Base-by-base conservation (phyloP, 208 protist species). In the Naegleria fowleri region DNA sequence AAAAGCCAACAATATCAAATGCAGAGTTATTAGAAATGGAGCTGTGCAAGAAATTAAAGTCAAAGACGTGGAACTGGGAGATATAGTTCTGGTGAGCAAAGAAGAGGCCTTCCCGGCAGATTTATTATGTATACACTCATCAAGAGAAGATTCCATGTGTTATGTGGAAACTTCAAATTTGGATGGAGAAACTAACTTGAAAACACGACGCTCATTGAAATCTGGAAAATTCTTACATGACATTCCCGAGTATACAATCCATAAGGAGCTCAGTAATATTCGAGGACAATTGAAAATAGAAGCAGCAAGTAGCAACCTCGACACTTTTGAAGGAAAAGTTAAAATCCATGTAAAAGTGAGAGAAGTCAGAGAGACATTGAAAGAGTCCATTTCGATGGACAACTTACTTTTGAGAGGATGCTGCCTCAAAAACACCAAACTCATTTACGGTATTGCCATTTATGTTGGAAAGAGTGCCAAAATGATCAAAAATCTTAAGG, bases 401-500 rank as follows among this genome's bases (percentile, higher is more conserved):
- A 75, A 96, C 38, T 29, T 96, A 41, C 22, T 96, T 0, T 90
- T 95, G 6, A 90, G 94, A 38, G 94, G 94, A 79, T 93, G 91
- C 38, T 40, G 67, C 0, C 25, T 96, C 0, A 90, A 91, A 36
- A 95, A 96, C 75, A 96, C 94, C 43, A 59, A 92, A 33, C 94
- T 86, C 36, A 48, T 94, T 4, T 90, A 94, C 38, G 94, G 94
- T 19, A 13, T 94, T 7, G 94, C 94, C 6, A 87, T 94, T n/a
- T 96, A 94, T 67, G 94, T 94, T 22, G 93, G 94, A 29, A 86
- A 90, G 22, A 5, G 92, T 29, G 94, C 94, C 2, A 96, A 94
- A 79, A 84, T 94, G 7, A 48, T 93, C 9, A 83, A 86, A 36
- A 94, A 94, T 38, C 58, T 93, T 11, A 92, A 87, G 19, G 19